Conservation (phyloP, 2,329 filamentous ascomycete genomes). For the Dissoconium aciculare region DNA sequence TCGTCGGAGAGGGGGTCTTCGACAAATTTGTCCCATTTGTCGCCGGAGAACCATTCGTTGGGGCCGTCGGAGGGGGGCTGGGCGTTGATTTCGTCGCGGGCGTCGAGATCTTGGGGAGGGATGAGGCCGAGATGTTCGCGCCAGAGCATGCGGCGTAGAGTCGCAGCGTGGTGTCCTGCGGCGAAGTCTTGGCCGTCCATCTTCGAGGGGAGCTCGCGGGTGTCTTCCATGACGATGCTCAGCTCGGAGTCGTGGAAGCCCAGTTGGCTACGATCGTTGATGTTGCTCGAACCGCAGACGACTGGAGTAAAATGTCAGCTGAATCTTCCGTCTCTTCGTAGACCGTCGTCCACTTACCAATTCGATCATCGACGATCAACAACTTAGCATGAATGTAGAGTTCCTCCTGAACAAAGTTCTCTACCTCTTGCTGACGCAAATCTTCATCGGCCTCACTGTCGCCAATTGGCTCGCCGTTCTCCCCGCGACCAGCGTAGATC, state of each 20-base stretch:
- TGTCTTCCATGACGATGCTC: slow-evolving; percentile 79
- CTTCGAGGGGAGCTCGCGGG: slow-evolving; percentile 48
- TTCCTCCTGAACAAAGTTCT: slow-evolving; percentile 89
- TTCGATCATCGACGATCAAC: slow-evolving; percentile 66
- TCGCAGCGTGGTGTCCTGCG: slow-evolving; percentile 68
- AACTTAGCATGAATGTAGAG: slow-evolving; percentile 91
- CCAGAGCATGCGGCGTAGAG: slow-evolving; percentile 70
- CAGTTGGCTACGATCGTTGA: slow-evolving; percentile 81
- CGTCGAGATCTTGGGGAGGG: slow-evolving; percentile 53
- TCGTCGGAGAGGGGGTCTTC: slow-evolving; percentile 44
- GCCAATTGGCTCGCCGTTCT: slow-evolving; percentile 10
- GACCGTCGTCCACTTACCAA: slow-evolving; percentile 26
- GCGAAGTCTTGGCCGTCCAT: slow-evolving; percentile 70
- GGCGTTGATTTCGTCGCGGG: slow-evolving; percentile 56
- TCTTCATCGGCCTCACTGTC: slow-evolving; percentile 22
- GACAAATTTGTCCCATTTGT: slow-evolving; percentile 44
- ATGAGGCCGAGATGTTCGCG: slow-evolving; percentile 79
- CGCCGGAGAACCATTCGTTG: slow-evolving; percentile 62
- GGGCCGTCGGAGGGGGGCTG: slow-evolving; percentile 53
- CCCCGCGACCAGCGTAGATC: slow-evolving; percentile 50
- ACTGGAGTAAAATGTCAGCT: slow-evolving; percentile 30
- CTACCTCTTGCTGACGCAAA: slow-evolving; percentile 57
- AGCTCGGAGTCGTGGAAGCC: slow-evolving; percentile 86
- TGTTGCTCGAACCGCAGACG: slow-evolving; percentile 53
- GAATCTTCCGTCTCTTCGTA: slow-evolving; percentile 6